Base-by-base conservation (phyloP, 768 basidiomycete genomes). In the Artomyces pyxidatus region DNA sequence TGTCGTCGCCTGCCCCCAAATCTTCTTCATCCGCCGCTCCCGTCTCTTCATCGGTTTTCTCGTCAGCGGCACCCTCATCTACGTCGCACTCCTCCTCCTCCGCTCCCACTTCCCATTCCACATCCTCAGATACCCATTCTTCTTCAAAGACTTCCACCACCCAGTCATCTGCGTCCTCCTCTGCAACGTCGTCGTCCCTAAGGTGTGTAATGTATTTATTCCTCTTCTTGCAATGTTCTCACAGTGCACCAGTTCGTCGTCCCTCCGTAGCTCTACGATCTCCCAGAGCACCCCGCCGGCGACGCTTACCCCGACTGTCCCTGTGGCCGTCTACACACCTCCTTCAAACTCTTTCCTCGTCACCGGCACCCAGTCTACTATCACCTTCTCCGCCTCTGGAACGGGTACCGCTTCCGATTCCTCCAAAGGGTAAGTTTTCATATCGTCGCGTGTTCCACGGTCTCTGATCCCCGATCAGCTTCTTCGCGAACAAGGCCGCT, bases 401-500 rank as follows among this genome's bases (percentile, higher is more conserved):
- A 41, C 45, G 1, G 28, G 26, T 28, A 6, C 9, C 29, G 42
- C 42, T 4, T 8, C 21, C 21, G 21, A 41, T 22, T 41, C 26
- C 8, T 27, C 42, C 9, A 41, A 41, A 23, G 42, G 42, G 42
- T 44, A 29, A 27, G 42, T 6, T 17, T 10, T 23, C 35, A 6
- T 19, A 7, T 41, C 6, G 3, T 27, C 42, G 22, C 12, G 4
- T 19, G 14, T 27, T 52, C 50, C 26, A 59, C 56, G 4, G 47
- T 61, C 21, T n/a, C n/a, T 44, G 22, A 44, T 28, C 26, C 29
- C 26, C 12, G 16, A 26, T n/a, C 25, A 46, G 52, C 30, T 56
- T 56, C 42, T 51, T 56, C 23, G 19, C n/a, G 14, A 54, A 56
- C 22, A 48, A 50, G 17, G 53, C 10, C 5, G 52, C 52, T 1